These are phyloP conservation scores for Cladosporium sp. DNA, from an alignment of 2,329 filamentous ascomycete genomes.

Conservation along the genomic window DNA sequence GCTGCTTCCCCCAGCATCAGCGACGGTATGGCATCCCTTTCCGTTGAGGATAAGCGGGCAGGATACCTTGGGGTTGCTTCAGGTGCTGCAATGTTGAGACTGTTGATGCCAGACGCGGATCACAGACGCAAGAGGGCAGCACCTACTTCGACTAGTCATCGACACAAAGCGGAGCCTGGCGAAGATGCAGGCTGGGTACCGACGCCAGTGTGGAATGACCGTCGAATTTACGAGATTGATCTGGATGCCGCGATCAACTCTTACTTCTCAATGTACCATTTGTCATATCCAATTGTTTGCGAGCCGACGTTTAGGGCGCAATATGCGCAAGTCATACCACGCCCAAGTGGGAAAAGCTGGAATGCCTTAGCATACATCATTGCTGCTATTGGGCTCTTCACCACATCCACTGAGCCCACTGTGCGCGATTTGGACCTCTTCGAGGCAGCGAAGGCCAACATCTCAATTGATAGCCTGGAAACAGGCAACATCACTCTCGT, in stretches of 20 bases:
- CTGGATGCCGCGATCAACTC: conserved; percentile 34
- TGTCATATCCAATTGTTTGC: conserved; percentile 45
- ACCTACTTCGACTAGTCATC: neutral
- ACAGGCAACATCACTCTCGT: conserved; percentile 47
- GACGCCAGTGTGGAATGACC: conserved; percentile 20
- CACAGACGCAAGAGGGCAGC: conserved; percentile 12
- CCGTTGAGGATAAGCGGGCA: conserved; percentile 32
- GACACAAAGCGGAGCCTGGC: neutral
- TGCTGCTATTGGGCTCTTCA: conserved; percentile 43
- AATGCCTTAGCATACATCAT: conserved; percentile 45
- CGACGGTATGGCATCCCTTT: conserved; percentile 33
- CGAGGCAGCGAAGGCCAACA: conserved; percentile 42
- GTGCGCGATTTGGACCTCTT: conserved; percentile 42
- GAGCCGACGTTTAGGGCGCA: conserved; percentile 46
- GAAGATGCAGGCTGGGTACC: conserved; percentile 20
- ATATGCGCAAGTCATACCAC: conserved; percentile 41
- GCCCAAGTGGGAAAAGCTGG: conserved; percentile 41
- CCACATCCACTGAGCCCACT: conserved; percentile 33
- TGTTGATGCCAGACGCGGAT: conserved; percentile 22
- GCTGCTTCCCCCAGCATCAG: conserved; percentile 16
- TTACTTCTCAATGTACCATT: conserved; percentile 46
- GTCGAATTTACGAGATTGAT: conserved; percentile 27
- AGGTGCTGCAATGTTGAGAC: conserved; percentile 42
- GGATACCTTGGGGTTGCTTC: conserved; percentile 47
- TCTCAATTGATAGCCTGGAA: conserved; percentile 46